A percentile compares a stretch with the other conserved stretches of the same genome.
phyloP scores from a whole-genome alignment of 768 basidiomycete species.

The Rhodotorula babjevae region DNA sequence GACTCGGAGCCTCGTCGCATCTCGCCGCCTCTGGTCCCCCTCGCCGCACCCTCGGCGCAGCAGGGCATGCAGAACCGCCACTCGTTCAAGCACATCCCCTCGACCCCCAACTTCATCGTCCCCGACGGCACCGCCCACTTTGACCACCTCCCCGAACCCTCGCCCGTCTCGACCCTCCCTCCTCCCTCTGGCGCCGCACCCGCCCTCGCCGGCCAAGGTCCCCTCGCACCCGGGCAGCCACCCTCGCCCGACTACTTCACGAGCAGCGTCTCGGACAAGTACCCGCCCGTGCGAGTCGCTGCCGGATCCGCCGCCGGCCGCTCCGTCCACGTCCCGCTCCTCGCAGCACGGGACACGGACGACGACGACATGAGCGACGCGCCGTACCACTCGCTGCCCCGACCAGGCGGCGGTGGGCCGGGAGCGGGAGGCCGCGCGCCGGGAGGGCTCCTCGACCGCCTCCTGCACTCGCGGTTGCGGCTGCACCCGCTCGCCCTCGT shows the following conservation, averaged over 20 bases:
- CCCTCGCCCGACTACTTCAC: slow-evolving; percentile 1
- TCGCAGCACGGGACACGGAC: neutral
- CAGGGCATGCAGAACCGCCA: slow-evolving; percentile 2
- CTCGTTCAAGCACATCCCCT: neutral
- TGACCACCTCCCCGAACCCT: neutral
- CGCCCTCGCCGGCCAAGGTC: too few species aligned
- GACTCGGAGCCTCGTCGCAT: neutral
- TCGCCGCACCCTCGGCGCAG: too few species aligned
- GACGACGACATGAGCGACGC: slow-evolving; percentile 12
- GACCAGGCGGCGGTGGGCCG: neutral
- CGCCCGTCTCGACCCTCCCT: neutral
- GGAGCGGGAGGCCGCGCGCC: too few species aligned
- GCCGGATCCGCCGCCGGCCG: neutral
- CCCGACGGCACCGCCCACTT: neutral
- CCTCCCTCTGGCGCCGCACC: neutral
- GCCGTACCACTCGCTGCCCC: neutral
- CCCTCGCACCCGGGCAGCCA: too few species aligned
- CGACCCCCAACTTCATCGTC: slow-evolving; percentile 6
- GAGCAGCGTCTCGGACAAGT: neutral
- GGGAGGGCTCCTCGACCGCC: neutral
- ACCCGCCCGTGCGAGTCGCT: neutral
- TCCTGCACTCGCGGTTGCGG: slow-evolving; percentile 8
- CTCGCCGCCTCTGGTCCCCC: neutral
- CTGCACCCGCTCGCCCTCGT: slow-evolving; percentile 33
- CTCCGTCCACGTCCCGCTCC: slow-evolving; percentile 25